These are phyloP conservation scores for Penicillium janthinellum DNA, from an alignment of 2,329 filamentous ascomycete species.

Conservation along the genomic window DNA sequence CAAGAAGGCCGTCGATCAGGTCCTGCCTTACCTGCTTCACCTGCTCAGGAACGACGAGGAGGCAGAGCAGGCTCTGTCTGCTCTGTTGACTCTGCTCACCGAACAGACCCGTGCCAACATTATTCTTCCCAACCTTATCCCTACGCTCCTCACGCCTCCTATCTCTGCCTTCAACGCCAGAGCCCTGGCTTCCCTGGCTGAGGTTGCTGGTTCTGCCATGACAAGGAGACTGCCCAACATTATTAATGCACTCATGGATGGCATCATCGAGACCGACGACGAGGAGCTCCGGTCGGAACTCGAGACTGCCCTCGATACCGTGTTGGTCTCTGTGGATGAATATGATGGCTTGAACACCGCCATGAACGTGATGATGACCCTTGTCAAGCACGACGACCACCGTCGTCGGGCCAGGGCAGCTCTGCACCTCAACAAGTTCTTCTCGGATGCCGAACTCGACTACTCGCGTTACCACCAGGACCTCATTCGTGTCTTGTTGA, in stretches of 20 bases:
- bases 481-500: constrained; percentile 83
- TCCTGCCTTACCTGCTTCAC: constrained; percentile 86
- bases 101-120: constrained; percentile 93
- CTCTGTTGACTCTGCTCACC: constrained; percentile 88
- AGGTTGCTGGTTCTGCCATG: constrained; percentile 89
- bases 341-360: constrained; percentile 92
- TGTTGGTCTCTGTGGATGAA: constrained; percentile 91
- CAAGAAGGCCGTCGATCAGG: constrained; percentile 92
- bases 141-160: constrained; percentile 84
- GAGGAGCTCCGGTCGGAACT: constrained; percentile 74
- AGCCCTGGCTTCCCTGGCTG: constrained; percentile 86
- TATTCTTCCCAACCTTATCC: constrained; percentile 93
- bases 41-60: constrained; percentile 83
- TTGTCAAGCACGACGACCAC: constrained; percentile 93
- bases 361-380: constrained; percentile 87
- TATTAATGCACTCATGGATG: constrained; percentile 92
- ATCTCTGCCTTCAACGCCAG: constrained; percentile 95
- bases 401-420: constrained; percentile 76
- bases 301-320: constrained; percentile 79
- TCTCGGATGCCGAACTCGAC: constrained; percentile 75
- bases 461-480: constrained; percentile 97
- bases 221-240: constrained; percentile 86
- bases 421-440: constrained; percentile 82
- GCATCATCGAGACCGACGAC: constrained; percentile 73
- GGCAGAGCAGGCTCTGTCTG: constrained; percentile 88